Conservation (phyloP, 2,329 filamentous ascomycete genomes). For the Xylariaceae sp. region DNA sequence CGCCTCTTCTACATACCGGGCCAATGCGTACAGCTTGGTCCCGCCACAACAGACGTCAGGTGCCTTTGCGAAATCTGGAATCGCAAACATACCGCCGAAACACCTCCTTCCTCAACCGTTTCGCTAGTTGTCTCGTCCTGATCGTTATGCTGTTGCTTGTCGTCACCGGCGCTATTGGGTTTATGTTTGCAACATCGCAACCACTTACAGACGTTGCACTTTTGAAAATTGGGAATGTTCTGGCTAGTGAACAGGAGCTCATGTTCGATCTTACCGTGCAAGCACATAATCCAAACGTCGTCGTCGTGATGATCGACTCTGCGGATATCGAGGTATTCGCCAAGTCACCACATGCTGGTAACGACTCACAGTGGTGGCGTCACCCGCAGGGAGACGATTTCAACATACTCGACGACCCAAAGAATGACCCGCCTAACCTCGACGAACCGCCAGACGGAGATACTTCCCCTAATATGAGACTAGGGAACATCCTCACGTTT, state of each 20-base stretch:
- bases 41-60: conserved; percentile 54
- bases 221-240: conserved; percentile 77
- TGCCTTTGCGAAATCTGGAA: conserved; percentile 64
- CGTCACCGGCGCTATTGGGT: conserved; percentile 78
- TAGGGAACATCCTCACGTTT: conserved; percentile 84
- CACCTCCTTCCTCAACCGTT: conserved; percentile 63
- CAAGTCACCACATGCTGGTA: conserved; percentile 84
- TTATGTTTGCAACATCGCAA: conserved; percentile 88
- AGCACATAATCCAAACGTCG: conserved; percentile 88
- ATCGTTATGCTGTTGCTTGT: conserved; percentile 76
- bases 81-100: conserved; percentile 62
- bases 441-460: conserved; percentile 60
- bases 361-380: conserved; percentile 58
- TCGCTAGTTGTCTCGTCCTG: conserved; percentile 84
- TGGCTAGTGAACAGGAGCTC: conserved; percentile 89
- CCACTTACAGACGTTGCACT: conserved; percentile 76
- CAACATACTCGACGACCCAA: conserved; percentile 36
- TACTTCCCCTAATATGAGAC: conserved; percentile 74
- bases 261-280: conserved; percentile 89
- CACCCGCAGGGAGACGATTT: conserved; percentile 36
- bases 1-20: conserved; percentile 62
- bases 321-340: conserved; percentile 92
- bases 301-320: conserved; percentile 78
- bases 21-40: conserved; percentile 56
- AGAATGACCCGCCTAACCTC: conserved; percentile 40